Base-by-base conservation (phyloP, 78 protist species). In the Dictyostelium citrinum region DNA sequence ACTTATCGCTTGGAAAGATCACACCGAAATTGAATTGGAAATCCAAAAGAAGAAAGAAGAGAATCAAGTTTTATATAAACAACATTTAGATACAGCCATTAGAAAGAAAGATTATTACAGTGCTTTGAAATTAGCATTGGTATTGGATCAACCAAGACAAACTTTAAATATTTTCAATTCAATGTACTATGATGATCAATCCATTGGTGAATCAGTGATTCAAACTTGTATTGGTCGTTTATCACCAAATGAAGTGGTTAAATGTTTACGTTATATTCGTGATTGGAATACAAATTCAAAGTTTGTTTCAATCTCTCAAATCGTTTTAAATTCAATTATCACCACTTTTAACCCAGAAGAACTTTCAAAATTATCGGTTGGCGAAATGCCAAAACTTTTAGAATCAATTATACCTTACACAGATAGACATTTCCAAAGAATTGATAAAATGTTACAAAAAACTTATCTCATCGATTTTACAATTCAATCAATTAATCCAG, bases 231-330 rank as follows among this genome's bases (percentile, higher is more conserved):
- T 70, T 31, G 33, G 39, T 16, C 77, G 77, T 70, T n/a, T 91
- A 22, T 12, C 29, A 43, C 49, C 12, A 29, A 45, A 37, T 46
- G 96, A 97, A 60, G 41, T 90, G 2, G 51, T 74, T 14, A 64
- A 51, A 70, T 72, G 90, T 80, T 55, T 98, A 61, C 78, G 81
- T 43, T 97, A 46, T 75, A 55, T 95, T 17, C 81, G 96, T 24
- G 99, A 98, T 61, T 98, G 99, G 99, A 98, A 98, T 84, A 98
- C 99, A 1, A 95, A 91, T 58, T 88, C 98, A 0, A 93, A 85
- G 27, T 88, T 78, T 46, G 68, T 75, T 11, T 20, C 45, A 8
- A 82, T 88, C 7, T 58, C 93, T 20, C 93, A 88, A 64, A 67
- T 68, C 6, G 82, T 88, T 46, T 31, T 88, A 31, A 61, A 78